Conservation (phyloP, 2,329 filamentous ascomycete species). For the Sclerotinia sclerotiorum region DNA sequence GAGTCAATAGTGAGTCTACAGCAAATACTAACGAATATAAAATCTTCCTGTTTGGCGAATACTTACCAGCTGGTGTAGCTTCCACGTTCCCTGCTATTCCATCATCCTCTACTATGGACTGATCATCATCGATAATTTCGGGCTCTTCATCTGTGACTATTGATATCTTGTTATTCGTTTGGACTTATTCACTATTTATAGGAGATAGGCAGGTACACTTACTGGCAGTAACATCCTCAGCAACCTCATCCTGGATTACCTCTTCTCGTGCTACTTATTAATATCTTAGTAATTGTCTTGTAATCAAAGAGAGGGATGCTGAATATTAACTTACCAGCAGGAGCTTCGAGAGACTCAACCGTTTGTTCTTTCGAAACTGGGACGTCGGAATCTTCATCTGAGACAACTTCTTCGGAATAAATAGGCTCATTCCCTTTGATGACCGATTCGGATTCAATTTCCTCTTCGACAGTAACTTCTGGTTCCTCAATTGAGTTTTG, state of each 20-base stretch:
- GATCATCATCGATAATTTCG: no score
- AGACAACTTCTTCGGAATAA: neutral
- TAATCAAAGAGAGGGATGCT: neutral
- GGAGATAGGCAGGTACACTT: neutral
- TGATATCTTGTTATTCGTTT: neutral
- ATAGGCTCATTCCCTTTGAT: neutral
- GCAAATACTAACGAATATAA: neutral
- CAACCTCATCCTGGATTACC: neutral
- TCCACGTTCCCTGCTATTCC: neutral
- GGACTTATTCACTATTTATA: neutral
- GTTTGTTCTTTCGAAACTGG: neutral
- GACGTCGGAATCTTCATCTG: neutral
- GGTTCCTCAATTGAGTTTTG: neutral
- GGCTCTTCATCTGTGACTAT: neutral
- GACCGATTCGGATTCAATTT: neutral
- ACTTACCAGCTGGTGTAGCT: neutral
- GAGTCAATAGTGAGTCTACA: neutral
- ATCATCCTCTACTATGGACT: neutral
- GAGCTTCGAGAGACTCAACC: neutral
- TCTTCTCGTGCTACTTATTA: neutral
- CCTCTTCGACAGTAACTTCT: neutral
- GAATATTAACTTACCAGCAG: neutral
- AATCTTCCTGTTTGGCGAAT: neutral
- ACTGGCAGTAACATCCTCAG: neutral
- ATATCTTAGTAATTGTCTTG: neutral